Evolutionary conservation across 495 filamentous ascomycete genomes (phyloP), one percentile per base, ranked within the genome.

Genomic region (Thermothielavioides terrestris): DNA sequence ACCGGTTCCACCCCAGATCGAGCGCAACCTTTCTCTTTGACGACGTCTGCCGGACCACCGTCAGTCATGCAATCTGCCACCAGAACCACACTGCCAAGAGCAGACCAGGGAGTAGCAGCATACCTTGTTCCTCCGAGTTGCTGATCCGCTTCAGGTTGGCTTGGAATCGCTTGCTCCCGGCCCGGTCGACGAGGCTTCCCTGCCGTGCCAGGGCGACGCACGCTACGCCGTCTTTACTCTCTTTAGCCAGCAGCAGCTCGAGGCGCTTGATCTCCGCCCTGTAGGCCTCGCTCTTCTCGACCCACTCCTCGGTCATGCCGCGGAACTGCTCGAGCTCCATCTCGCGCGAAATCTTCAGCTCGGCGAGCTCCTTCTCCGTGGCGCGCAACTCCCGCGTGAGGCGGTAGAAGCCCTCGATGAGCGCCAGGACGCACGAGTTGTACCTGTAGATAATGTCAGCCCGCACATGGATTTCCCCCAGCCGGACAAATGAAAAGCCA

Each of bases 251-350:
- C 10, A 72, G 50, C 6, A 77, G 55, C 52, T 77, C 76, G 5
- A 79, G 62, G 7, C 68, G 61, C 52, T 74, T 75, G 41, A 77
- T 61, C 46, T 79, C 74, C 0, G 60, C 55, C 40, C 67, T 73
- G 58, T 74, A 77, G 30, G 61, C 59, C 7, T 53, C 23, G 49
- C 73, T 68, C 6, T 62, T 60, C 22, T 60, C 49, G 0, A 69
- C 52, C 72, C 72, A 73, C 22, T 71, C 69, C n/a, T 71, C 55
- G 18, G 63, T 65, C 11, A 66, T 56, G 14, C 40, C 54, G 11
- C 61, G 60, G 48, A 72, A 73, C 44, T 68, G 52, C 23, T 70
- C 63, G 2, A 69, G 50, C 34, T 74, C 65, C 37, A 61, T 58
- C 50, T 70, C 60, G 2, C 66, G 64, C 11, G 65, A 46, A 10